Evolutionary conservation across 2,329 filamentous ascomycete species (phyloP), one percentile per base, ranked within the genome.

Genomic region (Thermomyces lanuginosus): DNA sequence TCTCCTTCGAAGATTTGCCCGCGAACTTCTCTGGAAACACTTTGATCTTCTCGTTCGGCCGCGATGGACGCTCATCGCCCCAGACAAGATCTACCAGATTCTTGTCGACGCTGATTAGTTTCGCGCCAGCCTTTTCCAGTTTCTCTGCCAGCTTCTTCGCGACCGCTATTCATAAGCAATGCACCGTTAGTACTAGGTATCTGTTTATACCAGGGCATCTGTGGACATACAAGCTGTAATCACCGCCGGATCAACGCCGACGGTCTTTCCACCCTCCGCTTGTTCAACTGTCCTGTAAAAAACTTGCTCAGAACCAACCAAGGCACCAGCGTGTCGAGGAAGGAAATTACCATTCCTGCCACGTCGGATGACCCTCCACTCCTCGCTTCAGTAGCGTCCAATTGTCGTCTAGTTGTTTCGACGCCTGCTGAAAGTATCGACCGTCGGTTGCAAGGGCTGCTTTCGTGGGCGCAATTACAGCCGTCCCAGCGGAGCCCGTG

Each of bases 401-500:
- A 53, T 95, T 95, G 43, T 56, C 59, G 51, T 95, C 89, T 16
- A 98, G 69, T 53, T 98, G 82, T 44, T 84, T 80, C 35, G 73
- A 63, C 14, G 89, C 89, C 55, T 98, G 89, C 58, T 92, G 95
- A 65, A 95, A 98, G 56, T 98, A 98, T 38, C 89, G 76, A 16
- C 89, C 89, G 50, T 98, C 89, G 16, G 89, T 98, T 8, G 89
- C 82, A 31, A 98, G 61, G 8, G 82, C 81, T 9, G 89, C 89
- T 53, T 84, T 84, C 27, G 82, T 75, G 26, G 71, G 67, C 2
- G 84, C 89, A 30, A 98, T 66, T 26, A 98, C 76, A 20, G 84
- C 89, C 37, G 81, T 92, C 32, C 89, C 89, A 22, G 89, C 86
- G 6, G 89, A 98, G 29, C 89, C 89, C 32, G 81, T 82, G 55